These are phyloP conservation scores for Cryptococcus maquisensis DNA, from an alignment of 1,284 basidiomycete species.

Conservation along the genomic window DNA sequence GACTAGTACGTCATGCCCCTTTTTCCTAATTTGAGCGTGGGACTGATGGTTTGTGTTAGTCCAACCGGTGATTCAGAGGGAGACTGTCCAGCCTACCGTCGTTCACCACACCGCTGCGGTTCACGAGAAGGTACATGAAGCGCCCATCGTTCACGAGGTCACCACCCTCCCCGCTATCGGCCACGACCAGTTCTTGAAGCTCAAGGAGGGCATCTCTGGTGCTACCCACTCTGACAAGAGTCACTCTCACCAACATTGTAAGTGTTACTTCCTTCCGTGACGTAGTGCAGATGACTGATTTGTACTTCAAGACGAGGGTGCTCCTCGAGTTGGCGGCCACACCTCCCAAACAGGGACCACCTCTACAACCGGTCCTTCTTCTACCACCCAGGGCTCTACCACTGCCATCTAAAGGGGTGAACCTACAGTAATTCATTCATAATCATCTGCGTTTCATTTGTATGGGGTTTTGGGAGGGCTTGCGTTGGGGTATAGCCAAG, in stretches of 20 bases:
- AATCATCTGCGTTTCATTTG: too few relatives aligned
- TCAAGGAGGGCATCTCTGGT: constrained; percentile 22
- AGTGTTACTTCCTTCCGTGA: neutral
- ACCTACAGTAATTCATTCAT: too few relatives aligned
- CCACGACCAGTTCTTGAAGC: constrained; percentile 41
- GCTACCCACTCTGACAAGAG: constrained; percentile 30
- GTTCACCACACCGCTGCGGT: constrained; percentile 46
- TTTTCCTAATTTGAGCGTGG: neutral
- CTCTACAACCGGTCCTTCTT: too few relatives aligned
- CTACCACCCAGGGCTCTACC: too few relatives aligned
- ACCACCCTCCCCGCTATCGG: constrained; percentile 40
- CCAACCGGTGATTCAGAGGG: constrained; percentile 47
- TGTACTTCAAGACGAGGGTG: constrained; percentile 25
- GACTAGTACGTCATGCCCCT: constrained; percentile 21
- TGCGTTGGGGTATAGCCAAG: too few relatives aligned
- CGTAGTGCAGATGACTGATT: neutral
- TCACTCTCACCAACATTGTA: constrained; percentile 43
- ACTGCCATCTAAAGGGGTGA: too few relatives aligned
- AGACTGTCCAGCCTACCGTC: constrained; percentile 44
- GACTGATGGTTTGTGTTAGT: constrained; percentile 19
- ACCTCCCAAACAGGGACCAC: too few relatives aligned
- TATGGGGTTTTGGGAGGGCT: too few relatives aligned
- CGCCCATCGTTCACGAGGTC: constrained; percentile 41
- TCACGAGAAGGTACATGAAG: constrained; percentile 45
- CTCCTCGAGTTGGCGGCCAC: constrained; percentile 29